Evolutionary conservation across 441 rosid genomes (phyloP).

Genomic region (Gossypium aridum): DNA sequence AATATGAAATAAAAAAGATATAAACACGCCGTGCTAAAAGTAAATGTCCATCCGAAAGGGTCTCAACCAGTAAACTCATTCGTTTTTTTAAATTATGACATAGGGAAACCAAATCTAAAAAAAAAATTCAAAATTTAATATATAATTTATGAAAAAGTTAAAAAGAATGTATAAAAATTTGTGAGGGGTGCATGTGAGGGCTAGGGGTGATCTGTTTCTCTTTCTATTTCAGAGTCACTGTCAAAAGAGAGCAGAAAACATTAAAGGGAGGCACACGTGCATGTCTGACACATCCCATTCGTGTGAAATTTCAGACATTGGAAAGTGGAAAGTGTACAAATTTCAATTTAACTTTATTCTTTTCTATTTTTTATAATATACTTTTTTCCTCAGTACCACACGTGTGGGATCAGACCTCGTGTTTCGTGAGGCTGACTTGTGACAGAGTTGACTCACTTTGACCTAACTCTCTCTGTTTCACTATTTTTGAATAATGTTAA

Average conservation of each 20-base stretch:
- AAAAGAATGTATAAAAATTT: neutral
- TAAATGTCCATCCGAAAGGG: fast-evolving
- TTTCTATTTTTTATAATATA: neutral
- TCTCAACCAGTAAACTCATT: no score
- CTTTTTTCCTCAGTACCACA: slow-evolving; percentile 22
- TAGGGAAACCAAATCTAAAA: no score
- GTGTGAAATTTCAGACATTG: slow-evolving; percentile 29
- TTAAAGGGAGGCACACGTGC: slow-evolving; percentile 34
- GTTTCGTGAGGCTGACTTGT: slow-evolving; percentile 23
- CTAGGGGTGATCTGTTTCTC: neutral
- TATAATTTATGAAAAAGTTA: neutral
- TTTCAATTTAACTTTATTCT: neutral
- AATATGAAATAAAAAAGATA: fast-evolving
- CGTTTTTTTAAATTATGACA: no score
- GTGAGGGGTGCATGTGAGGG: neutral
- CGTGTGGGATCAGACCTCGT: slow-evolving; percentile 36
- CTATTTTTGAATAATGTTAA: neutral
- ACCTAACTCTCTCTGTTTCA: neutral
- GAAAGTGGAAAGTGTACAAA: slow-evolving; percentile 33
- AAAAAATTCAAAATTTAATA: neutral
- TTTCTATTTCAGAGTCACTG: slow-evolving; percentile 1
- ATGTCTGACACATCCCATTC: slow-evolving; percentile 41
- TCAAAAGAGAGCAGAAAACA: neutral
- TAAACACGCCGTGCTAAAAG: no score
- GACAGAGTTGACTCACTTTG: neutral